Conservation (phyloP, 1,284 basidiomycete species). For the Ganoderma lucidum region DNA sequence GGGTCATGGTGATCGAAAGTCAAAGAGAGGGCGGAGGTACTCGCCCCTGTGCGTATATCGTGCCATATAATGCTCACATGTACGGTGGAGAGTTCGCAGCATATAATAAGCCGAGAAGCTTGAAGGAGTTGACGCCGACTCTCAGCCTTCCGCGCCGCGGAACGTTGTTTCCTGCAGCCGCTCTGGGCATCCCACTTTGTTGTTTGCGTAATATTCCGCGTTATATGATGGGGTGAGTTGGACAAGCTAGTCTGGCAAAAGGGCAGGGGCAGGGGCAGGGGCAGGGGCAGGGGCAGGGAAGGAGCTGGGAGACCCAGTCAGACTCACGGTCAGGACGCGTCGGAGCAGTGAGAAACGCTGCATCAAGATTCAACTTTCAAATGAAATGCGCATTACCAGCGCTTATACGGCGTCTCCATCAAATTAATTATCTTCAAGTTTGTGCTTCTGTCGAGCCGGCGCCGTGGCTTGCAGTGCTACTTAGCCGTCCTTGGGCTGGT, state of each 20-base stretch:
- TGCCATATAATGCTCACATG: not conserved
- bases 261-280: not conserved
- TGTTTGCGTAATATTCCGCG: not conserved
- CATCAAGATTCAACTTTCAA: not conserved
- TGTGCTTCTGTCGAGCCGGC: too few species aligned
- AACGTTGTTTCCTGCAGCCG: not conserved
- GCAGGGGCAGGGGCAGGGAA: not conserved
- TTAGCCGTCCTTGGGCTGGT: not conserved
- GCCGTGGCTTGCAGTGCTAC: too few species aligned
- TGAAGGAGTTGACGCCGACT: not conserved
- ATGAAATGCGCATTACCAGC: too few species aligned
- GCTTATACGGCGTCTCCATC: too few species aligned
- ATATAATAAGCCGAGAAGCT: not conserved
- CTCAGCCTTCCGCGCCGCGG: not conserved
- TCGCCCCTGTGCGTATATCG: not conserved
- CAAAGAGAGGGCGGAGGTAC: not conserved
- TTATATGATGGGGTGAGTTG: not conserved
- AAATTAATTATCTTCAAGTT: too few species aligned
- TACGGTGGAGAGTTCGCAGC: too few species aligned
- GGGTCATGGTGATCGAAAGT: constrained; percentile 20
- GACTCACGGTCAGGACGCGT: too few species aligned
- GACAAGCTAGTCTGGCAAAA: not conserved
- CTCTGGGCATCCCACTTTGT: not conserved
- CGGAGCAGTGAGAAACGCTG: too few species aligned
- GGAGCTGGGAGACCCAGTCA: too few species aligned